Evolutionary conservation across 2,329 filamentous ascomycete species (phyloP), one percentile per base, ranked within the genome.

Genomic region (Dactylellina leptospora): DNA sequence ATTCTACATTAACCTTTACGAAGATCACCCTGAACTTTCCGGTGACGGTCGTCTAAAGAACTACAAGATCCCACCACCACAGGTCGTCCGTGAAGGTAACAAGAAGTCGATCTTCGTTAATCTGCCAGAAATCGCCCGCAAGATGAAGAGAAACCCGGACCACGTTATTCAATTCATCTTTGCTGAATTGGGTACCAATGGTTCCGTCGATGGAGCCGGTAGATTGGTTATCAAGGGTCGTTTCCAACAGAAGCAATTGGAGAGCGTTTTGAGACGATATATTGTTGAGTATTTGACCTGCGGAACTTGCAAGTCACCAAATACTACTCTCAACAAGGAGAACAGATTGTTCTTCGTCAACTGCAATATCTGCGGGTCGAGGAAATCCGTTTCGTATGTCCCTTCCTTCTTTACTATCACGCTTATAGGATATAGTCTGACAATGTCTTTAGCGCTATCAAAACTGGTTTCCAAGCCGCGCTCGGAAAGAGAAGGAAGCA

Each of bases 71-170:
- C 95, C 95, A 56, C 95, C 95, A 58, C 95, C 95, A 54, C 95
- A 99, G 84, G 97, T 95, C 83, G 88, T 97, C 79, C 93, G 95
- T 83, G 95, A 99, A 92, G 95, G 95, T 81, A 99, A 99, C 88
- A 96, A 96, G 87, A 96, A 96, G 89, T 99, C 95, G 74, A 96
- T 99, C 79, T 99, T 99, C 79, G 95, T 93, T 84, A 99, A 99
- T 84, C 95, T 99, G 79, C 88, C 92, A 80, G 95, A 99, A 80
- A 97, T 99, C 79, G 96, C 92, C 86, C 96, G 96, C 86, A 88
- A 93, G 78, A 97, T 99, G 93, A 99, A 99, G 88, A 88, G 95
- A 81, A 93, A 91, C 75, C 93, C 97, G 79, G 95, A 99, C 83
- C 95, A 97, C 83, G 90, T 99, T 76, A 97, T 92, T 58, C 90